A percentile compares a stretch with the other conserved stretches of the same genome.
Evolutionary conservation across 805 yeast genomes (phyloP).

Genomic region (Pichia thaimueangensis): DNA sequence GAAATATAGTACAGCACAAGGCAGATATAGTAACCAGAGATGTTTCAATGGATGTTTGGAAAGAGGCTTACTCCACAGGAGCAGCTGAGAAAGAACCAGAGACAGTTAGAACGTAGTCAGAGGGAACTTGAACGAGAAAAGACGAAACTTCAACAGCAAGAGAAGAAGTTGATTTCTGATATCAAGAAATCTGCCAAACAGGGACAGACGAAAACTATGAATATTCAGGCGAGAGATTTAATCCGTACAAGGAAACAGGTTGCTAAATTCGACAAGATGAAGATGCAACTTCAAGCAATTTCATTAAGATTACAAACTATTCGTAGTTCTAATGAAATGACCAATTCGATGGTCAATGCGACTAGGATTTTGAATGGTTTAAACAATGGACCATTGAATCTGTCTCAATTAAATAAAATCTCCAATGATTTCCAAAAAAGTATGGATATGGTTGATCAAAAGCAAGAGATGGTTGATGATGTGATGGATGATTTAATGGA

Average conservation of each 20-base stretch:
- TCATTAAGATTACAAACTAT: constrained; percentile 88
- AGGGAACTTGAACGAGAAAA: constrained; percentile 89
- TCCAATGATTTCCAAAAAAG: constrained; percentile 95
- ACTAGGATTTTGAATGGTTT: constrained; percentile 76
- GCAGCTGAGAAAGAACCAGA: constrained; percentile 86
- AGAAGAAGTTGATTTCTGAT: constrained; percentile 76
- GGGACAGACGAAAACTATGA: constrained; percentile 84
- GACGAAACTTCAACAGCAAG: constrained; percentile 80
- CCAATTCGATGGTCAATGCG: constrained; percentile 90
- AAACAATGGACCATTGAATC: constrained; percentile 76
- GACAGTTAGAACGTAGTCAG: constrained; percentile 91
- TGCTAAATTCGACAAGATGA: constrained; percentile 86
- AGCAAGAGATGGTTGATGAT: constrained; percentile 98
- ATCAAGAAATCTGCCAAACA: constrained; percentile 87
- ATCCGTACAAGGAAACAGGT: constrained; percentile 81
- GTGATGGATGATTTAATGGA: constrained; percentile 96
- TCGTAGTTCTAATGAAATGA: constrained; percentile 92
- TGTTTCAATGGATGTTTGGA: constrained; percentile 95
- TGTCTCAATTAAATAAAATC: constrained; percentile 81
- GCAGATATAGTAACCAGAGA: constrained; percentile 7
- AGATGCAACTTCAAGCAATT: constrained; percentile 92
- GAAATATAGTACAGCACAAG: not conserved
- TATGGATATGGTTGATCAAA: constrained; percentile 95
- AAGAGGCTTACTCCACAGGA: constrained; percentile 92
- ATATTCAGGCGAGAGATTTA: constrained; percentile 92